Conservation (phyloP, 108 stramenopile genomes). For the Skeletonema tropicum region DNA sequence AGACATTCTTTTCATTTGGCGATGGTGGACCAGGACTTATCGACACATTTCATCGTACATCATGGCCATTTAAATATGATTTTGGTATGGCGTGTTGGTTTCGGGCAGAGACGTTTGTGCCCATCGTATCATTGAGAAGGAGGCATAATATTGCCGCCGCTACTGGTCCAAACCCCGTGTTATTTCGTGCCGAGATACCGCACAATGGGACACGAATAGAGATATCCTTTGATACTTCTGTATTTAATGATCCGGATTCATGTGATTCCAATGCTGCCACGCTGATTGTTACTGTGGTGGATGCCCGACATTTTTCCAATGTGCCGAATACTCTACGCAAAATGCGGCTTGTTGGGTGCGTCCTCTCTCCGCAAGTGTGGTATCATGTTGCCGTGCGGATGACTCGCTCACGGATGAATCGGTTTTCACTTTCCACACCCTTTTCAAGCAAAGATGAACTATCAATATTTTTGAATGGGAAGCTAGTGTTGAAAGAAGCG, state of each 20-base stretch:
- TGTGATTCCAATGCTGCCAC: conserved; percentile 23
- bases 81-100: conserved; percentile 85
- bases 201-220: conserved; percentile 64
- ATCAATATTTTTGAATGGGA: conserved; percentile 79
- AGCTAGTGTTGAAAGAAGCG: conserved; percentile 64
- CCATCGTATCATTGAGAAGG: neutral
- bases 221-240: conserved; percentile 53
- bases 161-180: conserved; percentile 16
- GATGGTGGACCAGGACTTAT: conserved; percentile 40
- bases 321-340: conserved; percentile 14
- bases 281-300: conserved; percentile 53
- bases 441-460: conserved; percentile 65
- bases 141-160: neutral
- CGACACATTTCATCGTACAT: conserved; percentile 23
- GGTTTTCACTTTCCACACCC: conserved; percentile 54
- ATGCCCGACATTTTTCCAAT: conserved; percentile 38
- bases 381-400: conserved; percentile 81
- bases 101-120: conserved; percentile 65
- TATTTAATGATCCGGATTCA: conserved; percentile 17
- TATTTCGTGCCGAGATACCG: conserved; percentile 49
- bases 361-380: conserved; percentile 75
- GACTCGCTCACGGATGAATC: conserved; percentile 64
- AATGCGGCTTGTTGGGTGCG: conserved; percentile 62
- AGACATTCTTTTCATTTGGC: conserved; percentile 68
- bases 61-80: conserved; percentile 84